Conservation (phyloP, 495 filamentous ascomycete genomes). For the Aspergillus incahuasiensis region DNA sequence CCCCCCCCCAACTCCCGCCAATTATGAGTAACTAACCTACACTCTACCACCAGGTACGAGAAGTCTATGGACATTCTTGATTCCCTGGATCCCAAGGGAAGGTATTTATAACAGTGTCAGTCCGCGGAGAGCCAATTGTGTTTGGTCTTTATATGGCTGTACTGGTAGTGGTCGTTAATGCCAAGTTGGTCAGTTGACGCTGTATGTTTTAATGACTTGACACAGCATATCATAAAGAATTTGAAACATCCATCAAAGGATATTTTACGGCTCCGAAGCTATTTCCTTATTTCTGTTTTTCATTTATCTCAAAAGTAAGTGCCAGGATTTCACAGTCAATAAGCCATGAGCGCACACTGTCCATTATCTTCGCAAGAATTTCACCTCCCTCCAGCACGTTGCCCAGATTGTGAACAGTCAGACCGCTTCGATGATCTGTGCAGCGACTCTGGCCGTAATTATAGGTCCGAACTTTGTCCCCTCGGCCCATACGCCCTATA, state of each 20-base stretch:
- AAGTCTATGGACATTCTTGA: constrained; percentile 92
- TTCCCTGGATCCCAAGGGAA: constrained; percentile 72
- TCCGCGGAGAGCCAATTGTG: too few relatives aligned
- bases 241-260: constrained; percentile 8
- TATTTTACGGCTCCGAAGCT: constrained; percentile 15
- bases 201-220: not conserved
- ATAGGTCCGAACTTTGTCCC: constrained; percentile 93
- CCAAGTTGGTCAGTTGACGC: too few relatives aligned
- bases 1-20: too few relatives aligned
- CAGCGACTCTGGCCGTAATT: constrained; percentile 91
- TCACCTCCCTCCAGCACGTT: constrained; percentile 72
- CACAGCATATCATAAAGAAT: not conserved
- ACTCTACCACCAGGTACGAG: constrained; percentile 63
- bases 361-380: constrained; percentile 69
- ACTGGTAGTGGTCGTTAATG: too few relatives aligned
- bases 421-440: constrained; percentile 86
- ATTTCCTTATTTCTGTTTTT: constrained; percentile 20
- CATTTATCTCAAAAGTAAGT: constrained; percentile 49
- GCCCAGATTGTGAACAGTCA: constrained; percentile 76
- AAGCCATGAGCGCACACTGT: constrained; percentile 77
- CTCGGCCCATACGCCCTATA: constrained; percentile 74
- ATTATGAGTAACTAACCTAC: constrained; percentile 6
- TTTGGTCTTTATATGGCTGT: too few relatives aligned
- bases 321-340: constrained; percentile 69
- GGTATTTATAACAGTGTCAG: constrained; percentile 60